phyloP scores from a whole-genome alignment of 2,329 filamentous ascomycete species.

The Penicillium palitans region DNA sequence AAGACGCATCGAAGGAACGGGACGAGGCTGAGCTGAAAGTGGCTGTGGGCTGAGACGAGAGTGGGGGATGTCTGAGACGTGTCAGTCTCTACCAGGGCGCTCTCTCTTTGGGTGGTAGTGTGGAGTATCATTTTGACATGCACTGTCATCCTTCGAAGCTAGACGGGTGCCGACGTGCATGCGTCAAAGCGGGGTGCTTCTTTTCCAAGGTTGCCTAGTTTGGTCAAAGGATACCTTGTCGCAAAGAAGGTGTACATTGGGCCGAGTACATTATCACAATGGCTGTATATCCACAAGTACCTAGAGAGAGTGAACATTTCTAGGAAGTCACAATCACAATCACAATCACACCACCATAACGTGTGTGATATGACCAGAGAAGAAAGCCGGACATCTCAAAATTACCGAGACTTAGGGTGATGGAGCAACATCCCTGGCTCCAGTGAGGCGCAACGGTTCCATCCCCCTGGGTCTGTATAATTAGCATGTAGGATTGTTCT shows the following conservation, averaged over 20 bases:
- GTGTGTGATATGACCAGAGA: background rate
- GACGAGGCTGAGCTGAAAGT: constrained; percentile 21
- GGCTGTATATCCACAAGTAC: too few relatives aligned
- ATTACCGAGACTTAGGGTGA: background rate
- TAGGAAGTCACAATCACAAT: background rate
- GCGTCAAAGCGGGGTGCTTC: constrained; percentile 1
- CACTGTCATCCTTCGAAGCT: background rate
- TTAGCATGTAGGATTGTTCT: background rate
- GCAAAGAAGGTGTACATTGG: background rate
- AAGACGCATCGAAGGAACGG: constrained; percentile 35
- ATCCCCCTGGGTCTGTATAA: constrained; percentile 16
- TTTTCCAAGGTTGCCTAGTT: background rate
- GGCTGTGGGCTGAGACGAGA: constrained; percentile 19
- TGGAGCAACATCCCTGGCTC: background rate
- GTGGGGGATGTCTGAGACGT: constrained; percentile 9
- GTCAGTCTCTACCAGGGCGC: background rate
- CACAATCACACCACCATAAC: background rate
- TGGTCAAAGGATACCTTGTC: background rate
- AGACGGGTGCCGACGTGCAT: background rate
- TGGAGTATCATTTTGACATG: constrained; percentile 2
- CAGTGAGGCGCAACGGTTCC: constrained; percentile 26
- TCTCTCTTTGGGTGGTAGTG: background rate
- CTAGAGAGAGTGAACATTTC: too few relatives aligned
- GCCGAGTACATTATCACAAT: background rate
- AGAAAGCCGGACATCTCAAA: background rate